These are phyloP conservation scores for Pogostemon cablin DNA, from an alignment of 257 asterid genomes.

Conservation along the genomic window DNA sequence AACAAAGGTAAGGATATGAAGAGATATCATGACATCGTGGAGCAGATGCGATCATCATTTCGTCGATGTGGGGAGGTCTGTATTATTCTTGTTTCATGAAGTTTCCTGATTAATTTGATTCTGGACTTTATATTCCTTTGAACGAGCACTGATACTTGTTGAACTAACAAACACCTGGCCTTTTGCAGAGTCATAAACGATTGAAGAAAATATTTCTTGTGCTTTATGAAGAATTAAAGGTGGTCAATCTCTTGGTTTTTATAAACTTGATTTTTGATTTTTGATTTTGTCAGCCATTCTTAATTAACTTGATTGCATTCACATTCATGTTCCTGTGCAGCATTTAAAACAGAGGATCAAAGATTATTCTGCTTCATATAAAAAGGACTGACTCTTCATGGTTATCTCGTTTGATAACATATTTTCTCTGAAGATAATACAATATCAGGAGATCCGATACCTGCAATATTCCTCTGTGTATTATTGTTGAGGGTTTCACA, in stretches of 20 bases:
- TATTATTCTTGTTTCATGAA: conserved; percentile 8
- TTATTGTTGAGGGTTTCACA: conserved; percentile 26
- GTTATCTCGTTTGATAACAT: conserved; percentile 17
- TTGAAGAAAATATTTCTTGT: conserved; percentile 70
- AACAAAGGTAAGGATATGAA: conserved; percentile 65
- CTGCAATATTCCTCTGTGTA: conserved; percentile 24
- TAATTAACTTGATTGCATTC: conserved; percentile 19
- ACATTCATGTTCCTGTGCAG: conserved; percentile 46
- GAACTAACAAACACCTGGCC: conserved; percentile 34
- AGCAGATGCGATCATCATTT: conserved; percentile 68
- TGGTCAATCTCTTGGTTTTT: conserved; percentile 37
- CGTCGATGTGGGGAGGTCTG: conserved; percentile 78
- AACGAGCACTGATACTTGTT: conserved; percentile 20
- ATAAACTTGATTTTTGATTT: conserved; percentile 4
- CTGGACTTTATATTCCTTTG: conserved; percentile 22
- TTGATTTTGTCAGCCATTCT: conserved; percentile 12
- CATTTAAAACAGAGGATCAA: conserved; percentile 78
- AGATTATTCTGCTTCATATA: conserved; percentile 63
- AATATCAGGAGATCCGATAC: conserved; percentile 21
- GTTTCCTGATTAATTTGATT: conserved; percentile 28
- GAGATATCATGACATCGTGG: conserved; percentile 59
- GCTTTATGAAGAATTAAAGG: conserved; percentile 85
- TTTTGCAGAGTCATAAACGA: conserved; percentile 76
- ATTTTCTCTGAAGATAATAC: conserved; percentile 13
- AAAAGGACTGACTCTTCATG: conserved; percentile 38